Evolutionary conservation across 805 yeast genomes (phyloP), one percentile per base, ranked within the genome.

Genomic region (Torulaspora microellipsoides): DNA sequence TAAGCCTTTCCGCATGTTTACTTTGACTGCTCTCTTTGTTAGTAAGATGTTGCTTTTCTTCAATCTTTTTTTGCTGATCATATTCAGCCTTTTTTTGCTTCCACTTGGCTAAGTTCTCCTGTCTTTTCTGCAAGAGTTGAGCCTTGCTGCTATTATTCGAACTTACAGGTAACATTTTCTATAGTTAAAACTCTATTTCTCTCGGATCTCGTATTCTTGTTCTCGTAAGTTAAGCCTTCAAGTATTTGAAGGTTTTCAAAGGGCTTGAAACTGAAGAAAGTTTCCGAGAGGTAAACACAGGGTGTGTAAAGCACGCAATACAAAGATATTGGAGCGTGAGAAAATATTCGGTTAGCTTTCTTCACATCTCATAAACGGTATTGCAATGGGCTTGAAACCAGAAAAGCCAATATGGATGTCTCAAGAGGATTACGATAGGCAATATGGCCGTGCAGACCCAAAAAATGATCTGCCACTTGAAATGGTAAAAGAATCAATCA

Each of bases 31-130:
- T 34, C 20, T 39, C 34, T 27, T 38, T 33, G 43, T 41, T 43
- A 39, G 36, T 37, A 33, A 15, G 44, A 34, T 14, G 33, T 31
- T 40, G 25, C 27, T 41, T 36, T 27, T 35, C 40, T 32, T 46
- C 43, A 27, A 43, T 44, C 38, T 47, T 53, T 47, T 54, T 54
- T 42, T 47, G 52, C 33, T 55, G 53, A 27, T 55, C 60, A 33
- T 58, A 55, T 40, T 66, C 66, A 31, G 69, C 70, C 56, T 77
- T 78, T 61, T 77, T 77, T 52, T 66, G 68, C 53, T 77, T 80
- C 87, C 87, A 83, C 35, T 73, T 73, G 5, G 77, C 77, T 38
- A 81, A 56, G 51, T 72, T 74, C 47, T 76, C 80, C 47, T 74
- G 74, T 41, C 87, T 55, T 46, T 54, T 69, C 40, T 62, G 61